Conservation (phyloP, 305 asterid genomes). For the Plantago rigida region DNA sequence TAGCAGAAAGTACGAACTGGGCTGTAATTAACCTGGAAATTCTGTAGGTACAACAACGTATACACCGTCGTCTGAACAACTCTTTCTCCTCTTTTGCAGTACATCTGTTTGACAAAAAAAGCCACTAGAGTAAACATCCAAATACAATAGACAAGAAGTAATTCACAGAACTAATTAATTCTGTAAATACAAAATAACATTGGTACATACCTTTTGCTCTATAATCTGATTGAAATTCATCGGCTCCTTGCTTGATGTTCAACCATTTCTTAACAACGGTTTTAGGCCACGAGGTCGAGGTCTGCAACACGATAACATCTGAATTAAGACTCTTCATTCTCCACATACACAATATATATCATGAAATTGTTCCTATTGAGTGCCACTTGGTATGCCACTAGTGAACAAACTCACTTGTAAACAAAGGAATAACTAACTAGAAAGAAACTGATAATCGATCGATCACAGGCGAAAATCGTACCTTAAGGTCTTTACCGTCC, state of each 20-base stretch:
- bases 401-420: too few species aligned
- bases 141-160: neutral
- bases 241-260: slow-evolving; percentile 40
- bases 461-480: slow-evolving; percentile 1
- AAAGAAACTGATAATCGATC: too few species aligned
- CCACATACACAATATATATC: neutral
- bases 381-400: too few species aligned
- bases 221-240: slow-evolving; percentile 60
- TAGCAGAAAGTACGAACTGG: neutral
- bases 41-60: slow-evolving; percentile 75
- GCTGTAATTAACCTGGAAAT: slow-evolving; percentile 45
- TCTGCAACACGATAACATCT: slow-evolving; percentile 27
- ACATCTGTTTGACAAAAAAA: slow-evolving; percentile 24
- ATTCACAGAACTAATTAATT: neutral
- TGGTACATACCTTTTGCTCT: slow-evolving; percentile 31
- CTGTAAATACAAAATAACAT: slow-evolving; percentile 8
- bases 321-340: neutral
- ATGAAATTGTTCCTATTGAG: too few species aligned
- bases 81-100: slow-evolving; percentile 46
- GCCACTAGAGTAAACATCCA: neutral
- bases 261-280: slow-evolving; percentile 61
- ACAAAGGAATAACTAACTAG: too few species aligned
- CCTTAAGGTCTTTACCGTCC: slow-evolving; percentile 37
- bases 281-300: slow-evolving; percentile 65
- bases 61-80: slow-evolving; percentile 56